Evolutionary conservation across 257 asterid species (phyloP).

Genomic region (Scutellaria barbata): DNA sequence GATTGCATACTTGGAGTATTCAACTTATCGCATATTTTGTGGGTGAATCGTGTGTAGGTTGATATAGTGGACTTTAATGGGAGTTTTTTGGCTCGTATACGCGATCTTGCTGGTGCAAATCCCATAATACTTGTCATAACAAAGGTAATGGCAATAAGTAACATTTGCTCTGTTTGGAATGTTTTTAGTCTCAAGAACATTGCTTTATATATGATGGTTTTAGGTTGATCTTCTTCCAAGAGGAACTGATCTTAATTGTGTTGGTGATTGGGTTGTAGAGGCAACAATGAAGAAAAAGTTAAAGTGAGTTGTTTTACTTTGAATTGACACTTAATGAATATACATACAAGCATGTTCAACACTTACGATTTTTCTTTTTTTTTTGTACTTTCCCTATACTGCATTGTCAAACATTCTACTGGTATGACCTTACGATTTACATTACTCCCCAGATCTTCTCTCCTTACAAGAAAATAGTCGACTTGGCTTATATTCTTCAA

Average conservation of each 20-base stretch:
- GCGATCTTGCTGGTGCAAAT: constrained; percentile 94
- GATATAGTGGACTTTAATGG: constrained; percentile 98
- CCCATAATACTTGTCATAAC: constrained; percentile 91
- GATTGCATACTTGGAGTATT: constrained; percentile 1
- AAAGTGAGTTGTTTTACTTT: constrained; percentile 63
- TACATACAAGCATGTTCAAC: background rate
- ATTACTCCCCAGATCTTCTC: no score
- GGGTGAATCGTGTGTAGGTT: constrained; percentile 57
- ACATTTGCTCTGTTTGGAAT: constrained; percentile 6
- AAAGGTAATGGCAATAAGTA: constrained; percentile 55
- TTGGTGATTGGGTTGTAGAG: constrained; percentile 99
- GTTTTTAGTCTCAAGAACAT: background rate
- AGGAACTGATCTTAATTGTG: constrained; percentile 92
- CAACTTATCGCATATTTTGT: constrained; percentile 20
- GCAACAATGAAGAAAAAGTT: constrained; percentile 95
- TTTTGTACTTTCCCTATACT: constrained; percentile 6
- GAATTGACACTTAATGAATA: background rate
- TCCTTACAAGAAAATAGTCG: no score
- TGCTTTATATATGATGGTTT: constrained; percentile 27
- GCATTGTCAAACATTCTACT: no score
- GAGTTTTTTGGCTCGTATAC: constrained; percentile 82
- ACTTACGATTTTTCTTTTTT: background rate
- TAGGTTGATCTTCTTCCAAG: constrained; percentile 98
- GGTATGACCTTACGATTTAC: no score
- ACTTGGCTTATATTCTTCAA: no score